These are phyloP conservation scores for Acmispon strigosus DNA, from an alignment of 306 rosid species.

Conservation along the genomic window DNA sequence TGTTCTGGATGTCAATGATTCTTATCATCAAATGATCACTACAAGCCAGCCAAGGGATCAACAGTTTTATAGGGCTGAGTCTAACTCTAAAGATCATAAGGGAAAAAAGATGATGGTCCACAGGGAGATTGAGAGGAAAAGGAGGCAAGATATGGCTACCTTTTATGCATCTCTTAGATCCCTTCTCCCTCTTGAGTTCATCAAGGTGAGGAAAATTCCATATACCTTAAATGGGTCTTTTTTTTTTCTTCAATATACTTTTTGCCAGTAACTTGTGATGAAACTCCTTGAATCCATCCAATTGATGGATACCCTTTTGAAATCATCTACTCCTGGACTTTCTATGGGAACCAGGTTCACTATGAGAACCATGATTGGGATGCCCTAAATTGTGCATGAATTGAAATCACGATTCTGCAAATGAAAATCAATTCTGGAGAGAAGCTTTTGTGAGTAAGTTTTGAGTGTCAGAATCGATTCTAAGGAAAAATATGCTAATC, in stretches of 20 bases:
- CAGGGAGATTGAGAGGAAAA: conserved; percentile 56
- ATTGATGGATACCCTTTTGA: not conserved
- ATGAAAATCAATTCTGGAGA: too few relatives aligned
- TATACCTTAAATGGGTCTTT: not conserved
- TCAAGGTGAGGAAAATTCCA: conserved; percentile 33
- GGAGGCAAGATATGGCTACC: conserved; percentile 72
- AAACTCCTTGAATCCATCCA: not conserved
- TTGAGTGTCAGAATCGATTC: too few relatives aligned
- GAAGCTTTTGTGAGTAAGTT: too few relatives aligned
- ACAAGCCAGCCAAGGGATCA: not conserved
- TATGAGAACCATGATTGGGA: too few relatives aligned
- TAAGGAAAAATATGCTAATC: too few relatives aligned
- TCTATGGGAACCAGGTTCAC: not conserved
- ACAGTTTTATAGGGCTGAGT: not conserved
- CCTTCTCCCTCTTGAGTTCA: conserved; percentile 39
- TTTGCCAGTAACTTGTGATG: too few relatives aligned
- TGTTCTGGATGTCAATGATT: conserved; percentile 24
- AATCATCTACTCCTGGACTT: not conserved
- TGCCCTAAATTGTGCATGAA: too few relatives aligned
- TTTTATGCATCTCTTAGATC: conserved; percentile 57
- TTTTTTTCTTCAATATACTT: not conserved
- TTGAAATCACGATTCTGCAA: too few relatives aligned
- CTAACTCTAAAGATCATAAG: conserved; percentile 12
- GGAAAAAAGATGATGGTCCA: conserved; percentile 40
- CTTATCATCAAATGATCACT: not conserved